phyloP scores from a whole-genome alignment of 1,139 yeast species.

The Yamadazyma aaseri region DNA sequence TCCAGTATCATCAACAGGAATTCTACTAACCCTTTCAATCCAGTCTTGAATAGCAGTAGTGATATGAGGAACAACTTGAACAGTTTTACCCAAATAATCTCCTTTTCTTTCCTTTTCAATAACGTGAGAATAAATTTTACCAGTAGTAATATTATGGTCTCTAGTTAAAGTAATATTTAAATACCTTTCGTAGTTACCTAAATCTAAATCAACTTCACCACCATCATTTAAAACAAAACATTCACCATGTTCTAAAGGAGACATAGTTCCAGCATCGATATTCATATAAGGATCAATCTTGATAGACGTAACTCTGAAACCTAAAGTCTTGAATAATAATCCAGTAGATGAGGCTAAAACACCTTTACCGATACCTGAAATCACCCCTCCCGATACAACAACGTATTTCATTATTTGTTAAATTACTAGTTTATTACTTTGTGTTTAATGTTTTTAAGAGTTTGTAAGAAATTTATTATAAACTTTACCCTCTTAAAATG shows the following conservation, averaged over 20 bases:
- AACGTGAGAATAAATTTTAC: slow-evolving; percentile 92
- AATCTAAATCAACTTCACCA: slow-evolving; percentile 96
- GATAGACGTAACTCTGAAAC: slow-evolving; percentile 92
- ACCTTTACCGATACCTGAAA: slow-evolving; percentile 98
- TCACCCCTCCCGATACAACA: slow-evolving; percentile 98
- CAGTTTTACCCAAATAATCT: slow-evolving; percentile 98
- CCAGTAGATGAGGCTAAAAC: slow-evolving; percentile 97
- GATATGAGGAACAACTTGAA: slow-evolving; percentile 97
- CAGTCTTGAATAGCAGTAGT: slow-evolving; percentile 98
- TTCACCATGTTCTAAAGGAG: slow-evolving; percentile 98
- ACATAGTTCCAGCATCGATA: slow-evolving; percentile 99
- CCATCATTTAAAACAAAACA: slow-evolving; percentile 97
- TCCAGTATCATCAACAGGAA: slow-evolving; percentile 92
- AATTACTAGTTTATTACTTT: neutral
- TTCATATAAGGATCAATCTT: slow-evolving; percentile 99
- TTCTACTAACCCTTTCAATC: slow-evolving; percentile 88
- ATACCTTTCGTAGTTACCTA: slow-evolving; percentile 97
- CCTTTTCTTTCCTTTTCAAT: slow-evolving; percentile 95
- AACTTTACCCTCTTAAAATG: slow-evolving; percentile 47
- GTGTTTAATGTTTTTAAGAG: slow-evolving; percentile 1
- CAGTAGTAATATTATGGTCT: slow-evolving; percentile 97
- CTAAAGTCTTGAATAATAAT: slow-evolving; percentile 86
- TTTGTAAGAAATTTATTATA: slow-evolving; percentile 8
- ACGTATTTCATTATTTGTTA: slow-evolving; percentile 81
- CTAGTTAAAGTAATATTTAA: slow-evolving; percentile 87